phyloP scores from a whole-genome alignment of 306 rosid genomes.

The Rosa persica region DNA sequence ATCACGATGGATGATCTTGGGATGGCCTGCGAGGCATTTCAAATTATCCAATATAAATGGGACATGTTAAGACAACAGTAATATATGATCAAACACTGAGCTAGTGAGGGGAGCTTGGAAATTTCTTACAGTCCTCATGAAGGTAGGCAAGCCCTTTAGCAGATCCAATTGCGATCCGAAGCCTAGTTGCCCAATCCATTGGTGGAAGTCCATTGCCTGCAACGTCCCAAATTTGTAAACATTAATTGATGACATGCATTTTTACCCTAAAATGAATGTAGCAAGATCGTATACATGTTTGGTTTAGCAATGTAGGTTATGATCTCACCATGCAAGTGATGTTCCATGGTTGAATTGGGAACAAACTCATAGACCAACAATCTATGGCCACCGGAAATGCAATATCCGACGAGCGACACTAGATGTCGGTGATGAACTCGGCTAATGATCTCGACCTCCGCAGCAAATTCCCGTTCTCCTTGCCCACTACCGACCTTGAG shows the following conservation, averaged over 20 bases:
- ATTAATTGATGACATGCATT: background rate
- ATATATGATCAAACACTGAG: background rate
- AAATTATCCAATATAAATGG: background rate
- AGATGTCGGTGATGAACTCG: conserved; percentile 88
- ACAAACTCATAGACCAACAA: conserved; percentile 83
- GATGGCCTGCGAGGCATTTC: conserved; percentile 57
- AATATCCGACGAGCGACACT: conserved; percentile 77
- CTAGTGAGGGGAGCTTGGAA: background rate
- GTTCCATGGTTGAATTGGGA: conserved; percentile 54
- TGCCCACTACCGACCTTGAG: conserved; percentile 69
- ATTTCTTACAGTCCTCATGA: conserved; percentile 82
- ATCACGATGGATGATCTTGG: conserved; percentile 84
- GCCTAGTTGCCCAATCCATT: conserved; percentile 76
- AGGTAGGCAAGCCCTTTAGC: conserved; percentile 92
- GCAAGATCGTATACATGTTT: background rate
- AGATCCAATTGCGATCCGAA: conserved; percentile 70
- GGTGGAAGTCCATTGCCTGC: conserved; percentile 58
- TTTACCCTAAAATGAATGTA: background rate
- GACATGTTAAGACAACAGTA: background rate
- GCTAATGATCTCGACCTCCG: conserved; percentile 84
- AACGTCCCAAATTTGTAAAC: background rate
- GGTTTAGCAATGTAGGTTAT: background rate
- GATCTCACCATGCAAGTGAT: conserved; percentile 61
- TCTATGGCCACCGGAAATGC: conserved; percentile 67
- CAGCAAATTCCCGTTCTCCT: conserved; percentile 82